Conservation (phyloP, 2,329 filamentous ascomycete species). For the Epichloe gansuensis region DNA sequence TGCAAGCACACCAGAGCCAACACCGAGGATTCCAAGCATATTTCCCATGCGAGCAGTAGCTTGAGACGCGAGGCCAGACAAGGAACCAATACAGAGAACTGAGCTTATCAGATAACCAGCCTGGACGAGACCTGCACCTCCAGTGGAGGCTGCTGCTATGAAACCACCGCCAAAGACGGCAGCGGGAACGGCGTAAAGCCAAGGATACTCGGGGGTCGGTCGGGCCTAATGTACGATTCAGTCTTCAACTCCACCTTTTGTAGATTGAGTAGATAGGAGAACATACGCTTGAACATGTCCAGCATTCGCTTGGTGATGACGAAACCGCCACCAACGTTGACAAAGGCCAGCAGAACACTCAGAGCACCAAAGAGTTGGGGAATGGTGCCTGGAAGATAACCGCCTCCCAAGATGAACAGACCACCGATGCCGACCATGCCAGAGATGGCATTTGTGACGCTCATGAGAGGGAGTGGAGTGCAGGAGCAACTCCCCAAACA, state of each 20-base stretch:
- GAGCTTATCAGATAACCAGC: constrained; percentile 81
- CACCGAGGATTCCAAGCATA: constrained; percentile 74
- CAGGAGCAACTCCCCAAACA: constrained; percentile 76
- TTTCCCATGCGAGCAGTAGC: constrained; percentile 76
- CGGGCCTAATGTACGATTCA: constrained; percentile 34
- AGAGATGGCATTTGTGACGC: constrained; percentile 84
- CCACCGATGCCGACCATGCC: constrained; percentile 85
- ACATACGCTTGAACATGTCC: constrained; percentile 70
- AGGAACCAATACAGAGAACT: constrained; percentile 71
- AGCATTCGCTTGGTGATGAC: constrained; percentile 90
- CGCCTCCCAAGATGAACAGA: constrained; percentile 79
- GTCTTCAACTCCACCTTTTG: constrained; percentile 7
- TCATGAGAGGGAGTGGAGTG: constrained; percentile 82
- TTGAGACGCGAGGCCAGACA: constrained; percentile 73
- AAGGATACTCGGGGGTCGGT: constrained; percentile 85
- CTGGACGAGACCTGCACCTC: constrained; percentile 73
- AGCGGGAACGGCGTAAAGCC: constrained; percentile 71
- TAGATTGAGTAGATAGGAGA: not conserved
- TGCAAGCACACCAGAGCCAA: constrained; percentile 70
- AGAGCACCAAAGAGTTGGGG: constrained; percentile 67
- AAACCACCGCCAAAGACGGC: constrained; percentile 71
- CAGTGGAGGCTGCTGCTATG: constrained; percentile 66
- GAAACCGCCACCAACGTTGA: constrained; percentile 81
- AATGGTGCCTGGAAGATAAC: constrained; percentile 63
- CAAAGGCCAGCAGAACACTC: constrained; percentile 75